Percentiles rank a stretch among this genome's conserved stretches.
Conservation (phyloP, 1,284 basidiomycete species). For the Cronartium quercuum region DNA sequence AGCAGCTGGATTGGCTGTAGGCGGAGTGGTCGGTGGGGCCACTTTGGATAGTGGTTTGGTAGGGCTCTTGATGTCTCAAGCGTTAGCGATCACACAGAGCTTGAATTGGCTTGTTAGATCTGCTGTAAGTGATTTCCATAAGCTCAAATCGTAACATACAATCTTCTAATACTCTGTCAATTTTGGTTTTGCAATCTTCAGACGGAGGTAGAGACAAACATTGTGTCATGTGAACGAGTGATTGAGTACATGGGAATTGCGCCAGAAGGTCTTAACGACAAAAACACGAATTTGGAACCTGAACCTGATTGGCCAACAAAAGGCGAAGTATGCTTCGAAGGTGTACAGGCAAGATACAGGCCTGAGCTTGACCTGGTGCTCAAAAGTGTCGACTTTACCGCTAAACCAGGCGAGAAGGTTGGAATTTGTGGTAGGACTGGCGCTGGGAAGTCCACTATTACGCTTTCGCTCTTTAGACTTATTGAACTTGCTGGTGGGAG, state of each 20-base stretch:
- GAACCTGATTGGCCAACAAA: slow-evolving; percentile 64
- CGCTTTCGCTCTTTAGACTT: slow-evolving; percentile 64
- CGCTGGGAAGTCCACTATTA: slow-evolving; percentile 80
- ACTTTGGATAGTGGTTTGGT: slow-evolving; percentile 80
- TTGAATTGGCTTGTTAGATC: slow-evolving; percentile 82
- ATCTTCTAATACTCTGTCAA: too few relatives aligned
- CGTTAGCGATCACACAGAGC: slow-evolving; percentile 58
- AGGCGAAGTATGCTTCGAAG: slow-evolving; percentile 72
- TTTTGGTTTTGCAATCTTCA: too few relatives aligned
- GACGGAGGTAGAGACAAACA: slow-evolving; percentile 87
- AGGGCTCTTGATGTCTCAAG: slow-evolving; percentile 82
- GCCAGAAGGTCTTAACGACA: slow-evolving; percentile 68
- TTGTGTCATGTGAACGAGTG: slow-evolving; percentile 64
- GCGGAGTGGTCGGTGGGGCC: slow-evolving; percentile 58
- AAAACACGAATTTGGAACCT: slow-evolving; percentile 55
- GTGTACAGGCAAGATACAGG: slow-evolving; percentile 65
- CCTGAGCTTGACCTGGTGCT: slow-evolving; percentile 71
- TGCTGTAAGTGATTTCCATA: too few relatives aligned
- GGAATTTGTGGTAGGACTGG: slow-evolving; percentile 75
- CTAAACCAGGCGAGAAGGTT: slow-evolving; percentile 54
- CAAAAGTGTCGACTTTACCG: slow-evolving; percentile 62
- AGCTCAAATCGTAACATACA: too few relatives aligned
- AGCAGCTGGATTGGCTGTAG: slow-evolving; percentile 64
- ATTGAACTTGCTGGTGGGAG: slow-evolving; percentile 72
- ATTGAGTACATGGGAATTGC: slow-evolving; percentile 63